phyloP scores from a whole-genome alignment of 2,329 filamentous ascomycete genomes.

The Curvularia hawaiiensis region DNA sequence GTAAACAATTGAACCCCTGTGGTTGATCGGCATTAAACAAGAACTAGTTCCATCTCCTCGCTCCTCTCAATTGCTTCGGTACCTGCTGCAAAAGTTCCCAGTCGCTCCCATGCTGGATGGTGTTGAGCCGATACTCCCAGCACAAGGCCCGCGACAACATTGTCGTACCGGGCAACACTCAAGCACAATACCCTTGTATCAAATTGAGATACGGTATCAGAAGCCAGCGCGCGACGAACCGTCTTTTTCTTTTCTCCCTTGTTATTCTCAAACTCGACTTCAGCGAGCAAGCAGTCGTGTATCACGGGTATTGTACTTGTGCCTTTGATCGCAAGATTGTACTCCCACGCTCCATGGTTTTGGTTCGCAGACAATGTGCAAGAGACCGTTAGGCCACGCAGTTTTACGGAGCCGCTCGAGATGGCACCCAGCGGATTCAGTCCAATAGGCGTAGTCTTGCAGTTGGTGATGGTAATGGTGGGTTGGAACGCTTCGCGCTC shows the following conservation, averaged over 20 bases:
- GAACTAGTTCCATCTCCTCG: conserved; percentile 26
- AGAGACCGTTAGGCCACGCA: conserved; percentile 29
- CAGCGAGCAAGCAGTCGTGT: conserved; percentile 37
- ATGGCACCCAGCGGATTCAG: conserved; percentile 39
- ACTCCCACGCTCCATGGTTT: conserved; percentile 25
- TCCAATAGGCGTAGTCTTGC: conserved; percentile 22
- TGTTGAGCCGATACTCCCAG: conserved; percentile 26
- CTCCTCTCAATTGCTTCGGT: conserved; percentile 27
- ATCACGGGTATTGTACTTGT: conserved; percentile 32
- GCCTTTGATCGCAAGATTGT: conserved; percentile 34
- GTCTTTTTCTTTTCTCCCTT: conserved; percentile 13
- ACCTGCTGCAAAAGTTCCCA: conserved; percentile 40
- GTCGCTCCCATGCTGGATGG: conserved; percentile 26
- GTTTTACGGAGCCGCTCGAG: conserved; percentile 25
- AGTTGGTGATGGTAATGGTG: conserved; percentile 23
- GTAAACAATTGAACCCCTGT: neutral
- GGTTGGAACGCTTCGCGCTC: conserved; percentile 26
- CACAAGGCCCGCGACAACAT: conserved; percentile 36
- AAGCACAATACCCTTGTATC: conserved; percentile 34
- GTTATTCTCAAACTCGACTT: conserved; percentile 11
- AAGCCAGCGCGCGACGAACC: conserved; percentile 29
- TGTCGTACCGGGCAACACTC: conserved; percentile 33
- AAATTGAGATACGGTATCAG: conserved; percentile 22
- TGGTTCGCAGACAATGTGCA: conserved; percentile 25
- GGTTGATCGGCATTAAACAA: conserved; percentile 18